These are phyloP conservation scores for Diversispora epigaea DNA, from an alignment of 192 early-diverging fungal genomes.

Conservation along the genomic window DNA sequence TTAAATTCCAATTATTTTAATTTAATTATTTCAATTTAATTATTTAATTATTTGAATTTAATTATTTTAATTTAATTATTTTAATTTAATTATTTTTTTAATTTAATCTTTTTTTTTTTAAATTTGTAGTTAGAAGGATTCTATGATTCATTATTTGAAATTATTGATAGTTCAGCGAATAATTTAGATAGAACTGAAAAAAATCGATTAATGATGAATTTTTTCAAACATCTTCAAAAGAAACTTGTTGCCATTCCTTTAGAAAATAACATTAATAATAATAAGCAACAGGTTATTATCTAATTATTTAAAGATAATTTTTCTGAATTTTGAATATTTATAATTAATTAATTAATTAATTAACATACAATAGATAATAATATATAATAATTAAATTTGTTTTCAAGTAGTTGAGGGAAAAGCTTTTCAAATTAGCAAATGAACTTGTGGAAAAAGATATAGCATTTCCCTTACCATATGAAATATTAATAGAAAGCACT, in stretches of 20 bases:
- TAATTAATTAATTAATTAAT: not conserved
- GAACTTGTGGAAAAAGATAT: conserved; percentile 34
- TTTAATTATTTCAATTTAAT: not conserved
- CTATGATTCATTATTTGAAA: conserved; percentile 39
- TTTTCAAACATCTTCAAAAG: conserved; percentile 39
- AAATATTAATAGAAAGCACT: conserved; percentile 49
- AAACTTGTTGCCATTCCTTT: conserved; percentile 34
- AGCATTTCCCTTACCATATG: conserved; percentile 42
- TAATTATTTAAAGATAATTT: not conserved
- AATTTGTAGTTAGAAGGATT: conserved; percentile 37
- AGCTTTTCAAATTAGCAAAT: conserved; percentile 38
- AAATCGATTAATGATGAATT: conserved; percentile 21
- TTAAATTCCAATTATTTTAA: not conserved
- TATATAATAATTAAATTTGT: not conserved
- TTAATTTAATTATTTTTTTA: not conserved
- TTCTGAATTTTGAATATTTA: too few relatives aligned
- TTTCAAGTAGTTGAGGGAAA: conserved; percentile 38
- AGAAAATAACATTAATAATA: conserved; percentile 26
- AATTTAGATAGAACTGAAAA: conserved; percentile 30
- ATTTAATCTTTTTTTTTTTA: too few relatives aligned
- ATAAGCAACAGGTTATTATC: not conserved
- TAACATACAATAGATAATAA: not conserved
- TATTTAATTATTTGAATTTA: not conserved
- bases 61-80: not conserved
- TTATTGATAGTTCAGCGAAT: conserved; percentile 21